phyloP scores from a whole-genome alignment of 2,329 filamentous ascomycete species.

The Trichoderma atroviride region DNA sequence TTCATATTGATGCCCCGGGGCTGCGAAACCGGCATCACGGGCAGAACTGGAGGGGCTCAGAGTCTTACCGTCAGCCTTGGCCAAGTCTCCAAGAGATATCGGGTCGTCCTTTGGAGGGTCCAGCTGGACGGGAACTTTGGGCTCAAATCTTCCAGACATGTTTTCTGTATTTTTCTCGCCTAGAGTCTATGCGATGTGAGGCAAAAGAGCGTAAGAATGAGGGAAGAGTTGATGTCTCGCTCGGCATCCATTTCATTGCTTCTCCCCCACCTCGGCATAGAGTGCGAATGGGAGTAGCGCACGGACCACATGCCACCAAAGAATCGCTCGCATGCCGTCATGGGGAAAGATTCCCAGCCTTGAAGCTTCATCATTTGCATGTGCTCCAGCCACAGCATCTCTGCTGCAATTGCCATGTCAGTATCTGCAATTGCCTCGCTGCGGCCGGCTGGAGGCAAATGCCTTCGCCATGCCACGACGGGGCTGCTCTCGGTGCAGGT shows the following conservation, averaged over 20 bases:
- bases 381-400: background rate
- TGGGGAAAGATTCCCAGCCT: slow-evolving; percentile 17
- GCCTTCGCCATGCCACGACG: slow-evolving; percentile 35
- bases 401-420: slow-evolving; percentile 35
- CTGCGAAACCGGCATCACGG: background rate
- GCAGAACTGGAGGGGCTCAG: background rate
- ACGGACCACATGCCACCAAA: slow-evolving; percentile 27
- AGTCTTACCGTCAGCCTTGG: slow-evolving; percentile 78
- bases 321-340: slow-evolving; percentile 18
- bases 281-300: slow-evolving; percentile 17
- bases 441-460: slow-evolving; percentile 38
- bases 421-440: slow-evolving; percentile 40
- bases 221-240: background rate
- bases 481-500: slow-evolving; percentile 41
- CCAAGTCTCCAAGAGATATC: slow-evolving; percentile 78
- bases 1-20: background rate
- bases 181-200: background rate
- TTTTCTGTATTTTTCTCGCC: slow-evolving; percentile 25
- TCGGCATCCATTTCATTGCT: background rate
- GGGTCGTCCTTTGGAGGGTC: slow-evolving; percentile 84
- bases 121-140: slow-evolving; percentile 74
- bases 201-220: background rate
- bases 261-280: slow-evolving; percentile 25
- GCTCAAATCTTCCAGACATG: slow-evolving; percentile 72
- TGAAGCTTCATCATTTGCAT: background rate